phyloP scores from a whole-genome alignment of 2,329 filamentous ascomycete species.

The Pestalotiopsis fici region DNA sequence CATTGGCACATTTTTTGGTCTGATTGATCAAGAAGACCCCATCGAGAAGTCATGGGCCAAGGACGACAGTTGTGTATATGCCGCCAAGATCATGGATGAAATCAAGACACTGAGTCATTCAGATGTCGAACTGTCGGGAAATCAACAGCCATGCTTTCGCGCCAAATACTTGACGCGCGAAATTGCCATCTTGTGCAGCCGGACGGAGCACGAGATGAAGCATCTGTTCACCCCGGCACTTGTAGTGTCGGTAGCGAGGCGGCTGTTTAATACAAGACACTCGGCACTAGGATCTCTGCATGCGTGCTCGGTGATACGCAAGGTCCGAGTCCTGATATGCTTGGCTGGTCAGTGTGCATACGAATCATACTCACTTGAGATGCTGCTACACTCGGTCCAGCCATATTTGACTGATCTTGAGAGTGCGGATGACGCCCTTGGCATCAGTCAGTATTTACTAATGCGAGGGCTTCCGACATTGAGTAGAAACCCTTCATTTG shows the following conservation, averaged over 20 bases:
- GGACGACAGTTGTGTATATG: slow-evolving; percentile 57
- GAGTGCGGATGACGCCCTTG: slow-evolving; percentile 88
- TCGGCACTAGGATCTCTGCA: slow-evolving; percentile 83
- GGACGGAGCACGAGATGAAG: slow-evolving; percentile 64
- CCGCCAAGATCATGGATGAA: slow-evolving; percentile 63
- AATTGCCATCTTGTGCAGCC: slow-evolving; percentile 75
- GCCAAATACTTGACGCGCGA: slow-evolving; percentile 76
- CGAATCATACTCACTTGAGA: slow-evolving; percentile 81
- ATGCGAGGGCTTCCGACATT: slow-evolving; percentile 68
- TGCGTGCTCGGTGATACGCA: slow-evolving; percentile 82
- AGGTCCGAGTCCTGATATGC: slow-evolving; percentile 78
- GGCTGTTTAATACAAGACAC: slow-evolving; percentile 78
- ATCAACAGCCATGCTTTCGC: slow-evolving; percentile 85
- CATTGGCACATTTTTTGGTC: slow-evolving; percentile 73
- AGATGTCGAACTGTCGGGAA: slow-evolving; percentile 64
- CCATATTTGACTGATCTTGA: slow-evolving; percentile 80
- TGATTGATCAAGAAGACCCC: slow-evolving; percentile 75
- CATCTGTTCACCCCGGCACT: slow-evolving; percentile 76
- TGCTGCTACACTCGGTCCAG: slow-evolving; percentile 80
- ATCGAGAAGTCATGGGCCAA: slow-evolving; percentile 69
- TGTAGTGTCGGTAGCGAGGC: slow-evolving; percentile 73
- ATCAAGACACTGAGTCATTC: slow-evolving; percentile 74
- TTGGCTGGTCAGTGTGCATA: slow-evolving; percentile 74
- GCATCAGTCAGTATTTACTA: slow-evolving; percentile 83
- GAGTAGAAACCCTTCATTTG: slow-evolving; percentile 67